A percentile compares a stretch with the other conserved stretches of the same genome.
These are phyloP conservation scores for Imleria badia DNA, from an alignment of 768 basidiomycete genomes.

Conservation along the genomic window DNA sequence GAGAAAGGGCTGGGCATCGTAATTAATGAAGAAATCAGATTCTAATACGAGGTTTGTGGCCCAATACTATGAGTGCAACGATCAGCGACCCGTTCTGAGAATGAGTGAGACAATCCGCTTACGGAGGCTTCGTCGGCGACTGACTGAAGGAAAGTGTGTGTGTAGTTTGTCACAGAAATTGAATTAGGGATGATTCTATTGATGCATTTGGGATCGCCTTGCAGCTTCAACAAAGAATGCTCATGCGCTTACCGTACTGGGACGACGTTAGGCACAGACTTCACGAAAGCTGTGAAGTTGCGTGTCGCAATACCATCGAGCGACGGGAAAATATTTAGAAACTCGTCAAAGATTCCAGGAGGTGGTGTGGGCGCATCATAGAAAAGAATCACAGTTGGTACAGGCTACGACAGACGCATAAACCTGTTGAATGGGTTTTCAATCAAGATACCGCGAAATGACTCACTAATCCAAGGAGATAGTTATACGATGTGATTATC, in stretches of 20 bases:
- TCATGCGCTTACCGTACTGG: neutral
- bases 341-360: slow-evolving; percentile 19
- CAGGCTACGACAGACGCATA: neutral
- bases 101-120: neutral
- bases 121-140: slow-evolving; percentile 16
- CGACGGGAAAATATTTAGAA: slow-evolving; percentile 21
- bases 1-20: slow-evolving; percentile 51
- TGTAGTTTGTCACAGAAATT: slow-evolving; percentile 5
- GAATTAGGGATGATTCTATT: slow-evolving; percentile 4
- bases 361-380: slow-evolving; percentile 46
- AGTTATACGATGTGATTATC: slow-evolving; percentile 47
- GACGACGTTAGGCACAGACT: neutral
- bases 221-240: neutral
- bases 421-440: neutral
- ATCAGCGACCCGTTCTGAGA: neutral
- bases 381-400: slow-evolving; percentile 47
- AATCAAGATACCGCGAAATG: too few relatives aligned
- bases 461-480: neutral
- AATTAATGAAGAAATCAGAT: slow-evolving; percentile 3
- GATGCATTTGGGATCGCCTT: neutral
- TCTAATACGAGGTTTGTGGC: neutral
- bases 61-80: slow-evolving; percentile 19
- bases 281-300: slow-evolving; percentile 16
- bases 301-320: slow-evolving; percentile 5
- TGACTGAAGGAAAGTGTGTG: slow-evolving; percentile 14